Evolutionary conservation across 2,329 filamentous ascomycete species (phyloP).

Genomic region (Aureobasidium sp.): DNA sequence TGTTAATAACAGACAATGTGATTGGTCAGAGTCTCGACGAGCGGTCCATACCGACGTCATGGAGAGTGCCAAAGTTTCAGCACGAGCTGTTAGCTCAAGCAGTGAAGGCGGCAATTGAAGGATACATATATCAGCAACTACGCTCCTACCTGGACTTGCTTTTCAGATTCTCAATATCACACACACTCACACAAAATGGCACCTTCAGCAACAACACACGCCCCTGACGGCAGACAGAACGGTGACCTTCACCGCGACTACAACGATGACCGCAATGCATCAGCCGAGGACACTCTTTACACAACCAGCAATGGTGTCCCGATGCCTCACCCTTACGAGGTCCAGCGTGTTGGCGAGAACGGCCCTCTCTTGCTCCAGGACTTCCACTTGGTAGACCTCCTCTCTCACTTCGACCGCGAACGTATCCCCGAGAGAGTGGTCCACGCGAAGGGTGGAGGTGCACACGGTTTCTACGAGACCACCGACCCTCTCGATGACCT

Average conservation of each 20-base stretch:
- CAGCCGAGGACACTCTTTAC: slow-evolving; percentile 41
- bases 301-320: slow-evolving; percentile 44
- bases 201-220: slow-evolving; percentile 18
- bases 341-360: slow-evolving; percentile 48
- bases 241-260: slow-evolving; percentile 35
- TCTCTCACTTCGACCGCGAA: slow-evolving; percentile 44
- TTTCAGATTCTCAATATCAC: background rate
- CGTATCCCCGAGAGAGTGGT: slow-evolving; percentile 44
- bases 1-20: background rate
- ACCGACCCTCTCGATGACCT: slow-evolving; percentile 40
- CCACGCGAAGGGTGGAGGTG: slow-evolving; percentile 42
- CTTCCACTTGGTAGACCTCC: slow-evolving; percentile 40
- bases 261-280: slow-evolving; percentile 36
- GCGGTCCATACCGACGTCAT: background rate
- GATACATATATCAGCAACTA: background rate
- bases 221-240: slow-evolving; percentile 24
- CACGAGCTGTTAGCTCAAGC: background rate
- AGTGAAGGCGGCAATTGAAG: background rate
- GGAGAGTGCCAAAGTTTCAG: background rate
- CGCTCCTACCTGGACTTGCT: background rate
- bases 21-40: background rate
- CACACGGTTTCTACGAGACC: slow-evolving; percentile 40
- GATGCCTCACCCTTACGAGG: slow-evolving; percentile 44
- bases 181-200: slow-evolving; percentile 17
- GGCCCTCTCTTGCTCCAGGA: slow-evolving; percentile 50